These are phyloP conservation scores for Chalciporus chontae DNA, from an alignment of 768 basidiomycete species.

Conservation along the genomic window DNA sequence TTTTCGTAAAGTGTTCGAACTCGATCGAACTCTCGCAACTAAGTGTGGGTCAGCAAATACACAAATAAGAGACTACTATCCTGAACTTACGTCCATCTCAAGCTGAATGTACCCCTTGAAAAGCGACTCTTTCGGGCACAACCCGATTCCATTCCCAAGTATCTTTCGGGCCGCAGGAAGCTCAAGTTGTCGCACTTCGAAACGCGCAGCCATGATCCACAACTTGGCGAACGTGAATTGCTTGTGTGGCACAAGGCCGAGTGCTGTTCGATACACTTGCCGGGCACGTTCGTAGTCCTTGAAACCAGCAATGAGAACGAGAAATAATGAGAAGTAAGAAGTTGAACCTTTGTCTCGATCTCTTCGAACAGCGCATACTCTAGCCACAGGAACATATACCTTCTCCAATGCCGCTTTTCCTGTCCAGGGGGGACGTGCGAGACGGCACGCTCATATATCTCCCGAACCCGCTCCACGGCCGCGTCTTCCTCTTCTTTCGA, in stretches of 20 bases:
- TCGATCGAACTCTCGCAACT: constrained; percentile 94
- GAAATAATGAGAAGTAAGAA: not conserved
- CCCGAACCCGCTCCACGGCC: constrained; percentile 68
- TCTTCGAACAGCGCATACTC: constrained; percentile 98
- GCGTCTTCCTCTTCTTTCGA: constrained; percentile 63
- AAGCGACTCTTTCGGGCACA: constrained; percentile 92
- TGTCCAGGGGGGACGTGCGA: constrained; percentile 91
- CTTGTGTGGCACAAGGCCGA: constrained; percentile 90
- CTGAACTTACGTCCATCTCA: constrained; percentile 71
- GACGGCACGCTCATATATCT: constrained; percentile 94
- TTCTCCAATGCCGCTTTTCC: constrained; percentile 90
- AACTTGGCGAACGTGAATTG: constrained; percentile 97
- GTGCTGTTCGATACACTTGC: constrained; percentile 88
- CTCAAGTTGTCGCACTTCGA: constrained; percentile 84
- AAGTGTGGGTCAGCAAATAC: constrained; percentile 8
- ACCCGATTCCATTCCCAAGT: constrained; percentile 86
- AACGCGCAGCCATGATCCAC: constrained; percentile 90
- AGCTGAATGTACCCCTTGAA: constrained; percentile 97
- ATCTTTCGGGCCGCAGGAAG: constrained; percentile 83
- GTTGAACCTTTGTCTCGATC: constrained; percentile 79
- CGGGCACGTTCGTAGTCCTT: constrained; percentile 84
- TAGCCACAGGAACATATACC: constrained; percentile 91
- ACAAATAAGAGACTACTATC: not conserved
- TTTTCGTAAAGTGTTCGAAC: constrained; percentile 91
- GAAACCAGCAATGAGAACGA: not conserved